A percentile compares a stretch with the other conserved stretches of the same genome.
phyloP scores from a whole-genome alignment of 75 land plant species.

The Picea glauca region DNA sequence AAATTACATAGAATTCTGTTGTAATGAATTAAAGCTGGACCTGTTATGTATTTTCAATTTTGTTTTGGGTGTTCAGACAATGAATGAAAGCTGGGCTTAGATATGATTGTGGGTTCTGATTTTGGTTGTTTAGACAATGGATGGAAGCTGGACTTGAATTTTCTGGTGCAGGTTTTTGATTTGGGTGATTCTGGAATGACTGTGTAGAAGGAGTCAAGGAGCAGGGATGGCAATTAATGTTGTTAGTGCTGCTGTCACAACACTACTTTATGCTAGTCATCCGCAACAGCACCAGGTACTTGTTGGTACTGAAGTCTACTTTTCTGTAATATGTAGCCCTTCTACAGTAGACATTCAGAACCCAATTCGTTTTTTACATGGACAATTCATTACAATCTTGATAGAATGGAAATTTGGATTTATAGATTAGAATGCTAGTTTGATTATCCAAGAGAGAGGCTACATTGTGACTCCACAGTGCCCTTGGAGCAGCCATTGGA shows the following conservation, averaged over 20 bases:
- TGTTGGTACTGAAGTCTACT: background rate
- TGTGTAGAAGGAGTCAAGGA: background rate
- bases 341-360: background rate
- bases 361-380: background rate
- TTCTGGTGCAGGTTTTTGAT: background rate
- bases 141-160: no score
- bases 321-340: background rate
- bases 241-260: constrained; percentile 1
- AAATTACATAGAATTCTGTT: no score
- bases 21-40: no score
- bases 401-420: background rate
- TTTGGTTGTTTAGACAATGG: no score
- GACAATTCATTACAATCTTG: background rate
- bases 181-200: background rate
- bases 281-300: background rate
- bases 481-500: background rate
- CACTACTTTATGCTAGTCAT: background rate
- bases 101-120: no score
- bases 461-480: no score
- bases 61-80: no score
- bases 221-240: background rate
- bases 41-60: no score
- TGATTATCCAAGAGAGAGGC: background rate
- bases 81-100: no score
- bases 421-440: background rate